Evolutionary conservation across 441 rosid genomes (phyloP).

Genomic region (Arabidopsis hybrid): DNA sequence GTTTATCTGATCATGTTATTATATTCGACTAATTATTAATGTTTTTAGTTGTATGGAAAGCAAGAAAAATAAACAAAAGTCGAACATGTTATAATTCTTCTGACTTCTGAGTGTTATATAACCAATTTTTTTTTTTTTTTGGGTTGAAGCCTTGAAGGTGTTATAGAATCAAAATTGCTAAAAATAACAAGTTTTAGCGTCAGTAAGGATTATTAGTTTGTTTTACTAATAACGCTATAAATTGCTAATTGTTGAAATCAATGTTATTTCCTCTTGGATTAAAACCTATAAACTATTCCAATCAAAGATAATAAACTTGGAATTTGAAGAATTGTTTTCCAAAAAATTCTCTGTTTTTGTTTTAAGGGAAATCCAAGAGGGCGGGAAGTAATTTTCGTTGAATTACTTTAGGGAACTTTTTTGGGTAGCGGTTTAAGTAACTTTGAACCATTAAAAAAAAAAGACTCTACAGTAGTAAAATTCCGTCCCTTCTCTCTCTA

Average conservation of each 20-base stretch:
- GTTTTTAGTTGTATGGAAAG: too few species aligned
- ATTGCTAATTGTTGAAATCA: not conserved
- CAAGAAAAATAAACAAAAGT: too few species aligned
- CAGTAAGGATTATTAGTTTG: not conserved
- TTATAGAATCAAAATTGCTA: not conserved
- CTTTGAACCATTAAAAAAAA: conserved; percentile 6
- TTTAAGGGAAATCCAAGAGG: not conserved
- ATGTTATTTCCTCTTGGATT: not conserved
- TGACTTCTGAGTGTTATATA: too few species aligned
- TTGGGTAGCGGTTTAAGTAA: conserved; percentile 20
- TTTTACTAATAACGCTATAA: not conserved
- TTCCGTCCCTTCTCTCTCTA: conserved; percentile 4
- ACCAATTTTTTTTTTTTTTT: too few species aligned
- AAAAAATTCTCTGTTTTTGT: not conserved
- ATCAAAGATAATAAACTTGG: not conserved
- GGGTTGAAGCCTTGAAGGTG: too few species aligned
- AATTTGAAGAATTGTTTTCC: not conserved
- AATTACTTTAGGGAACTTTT: not conserved
- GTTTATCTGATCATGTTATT: not conserved
- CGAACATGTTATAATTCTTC: too few species aligned
- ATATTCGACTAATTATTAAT: not conserved
- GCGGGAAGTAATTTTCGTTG: conserved; percentile 32
- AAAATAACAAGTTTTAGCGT: not conserved
- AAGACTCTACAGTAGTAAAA: conserved; percentile 20
- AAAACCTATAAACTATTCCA: not conserved